Conservation (phyloP, 2,329 filamentous ascomycete genomes). For the Rugonectria rugulosa region DNA sequence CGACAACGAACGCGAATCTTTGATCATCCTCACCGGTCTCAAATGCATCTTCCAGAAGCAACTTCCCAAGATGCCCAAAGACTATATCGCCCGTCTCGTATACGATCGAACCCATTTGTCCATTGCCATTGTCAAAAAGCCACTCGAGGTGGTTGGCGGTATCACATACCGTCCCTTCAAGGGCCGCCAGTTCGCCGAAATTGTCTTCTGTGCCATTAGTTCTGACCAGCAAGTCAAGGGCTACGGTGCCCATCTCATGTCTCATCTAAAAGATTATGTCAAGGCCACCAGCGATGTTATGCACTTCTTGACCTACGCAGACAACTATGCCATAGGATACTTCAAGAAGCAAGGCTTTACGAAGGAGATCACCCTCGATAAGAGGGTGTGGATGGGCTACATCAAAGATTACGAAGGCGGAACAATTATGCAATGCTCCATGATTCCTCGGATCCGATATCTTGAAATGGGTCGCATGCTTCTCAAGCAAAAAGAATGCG, state of each 20-base stretch:
- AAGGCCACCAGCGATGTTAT: conserved; percentile 96
- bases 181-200: conserved; percentile 91
- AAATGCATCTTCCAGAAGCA: conserved; percentile 99
- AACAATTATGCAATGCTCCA: conserved; percentile 98
- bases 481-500: conserved; percentile 94
- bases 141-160: conserved; percentile 92
- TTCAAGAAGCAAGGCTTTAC: conserved; percentile 99
- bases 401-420: conserved; percentile 99
- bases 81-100: conserved; percentile 96
- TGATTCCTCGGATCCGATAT: conserved; percentile 94
- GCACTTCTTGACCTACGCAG: conserved; percentile 98
- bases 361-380: conserved; percentile 94
- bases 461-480: conserved; percentile 93
- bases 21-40: conserved; percentile 92
- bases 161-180: conserved; percentile 98
- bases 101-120: conserved; percentile 97
- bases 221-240: conserved; percentile 99
- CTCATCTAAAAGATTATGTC: conserved; percentile 96
- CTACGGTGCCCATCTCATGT: conserved; percentile 98
- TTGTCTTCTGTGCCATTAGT: conserved; percentile 97
- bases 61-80: conserved; percentile 98
- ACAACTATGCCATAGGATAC: conserved; percentile 98
- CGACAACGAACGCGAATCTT: conserved; percentile 84
- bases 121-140: conserved; percentile 97
- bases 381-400: conserved; percentile 96